Conservation (phyloP, 192 early-diverging fungal genomes). For the Entophlyctis luteolus region DNA sequence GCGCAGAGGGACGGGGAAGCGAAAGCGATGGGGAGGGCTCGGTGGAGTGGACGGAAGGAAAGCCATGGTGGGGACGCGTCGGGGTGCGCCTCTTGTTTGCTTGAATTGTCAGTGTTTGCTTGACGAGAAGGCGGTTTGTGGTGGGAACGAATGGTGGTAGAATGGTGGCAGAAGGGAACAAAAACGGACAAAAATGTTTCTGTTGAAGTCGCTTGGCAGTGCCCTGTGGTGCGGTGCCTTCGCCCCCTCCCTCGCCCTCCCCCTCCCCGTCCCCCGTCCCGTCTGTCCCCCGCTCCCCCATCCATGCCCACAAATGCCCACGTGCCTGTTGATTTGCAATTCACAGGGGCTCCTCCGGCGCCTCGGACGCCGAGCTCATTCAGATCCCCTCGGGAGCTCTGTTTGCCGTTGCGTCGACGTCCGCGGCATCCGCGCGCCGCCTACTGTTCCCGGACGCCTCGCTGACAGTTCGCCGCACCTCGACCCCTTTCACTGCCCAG, state of each 20-base stretch:
- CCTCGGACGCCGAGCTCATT: conserved; percentile 40
- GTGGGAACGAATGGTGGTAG: too few species aligned
- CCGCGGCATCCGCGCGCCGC: background rate
- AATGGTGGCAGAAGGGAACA: too few species aligned
- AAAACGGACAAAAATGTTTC: background rate
- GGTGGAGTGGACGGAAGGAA: too few species aligned
- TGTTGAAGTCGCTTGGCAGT: conserved; percentile 5
- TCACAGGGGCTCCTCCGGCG: background rate
- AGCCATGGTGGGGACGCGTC: too few species aligned
- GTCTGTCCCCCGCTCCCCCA: background rate
- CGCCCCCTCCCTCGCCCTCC: conserved; percentile 43
- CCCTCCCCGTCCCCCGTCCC: background rate
- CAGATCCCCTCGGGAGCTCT: conserved; percentile 20
- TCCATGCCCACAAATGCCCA: background rate
- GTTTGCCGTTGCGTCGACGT: background rate
- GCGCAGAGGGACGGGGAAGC: too few species aligned
- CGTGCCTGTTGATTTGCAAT: background rate
- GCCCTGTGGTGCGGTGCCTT: background rate
- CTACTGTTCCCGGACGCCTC: conserved; percentile 62
- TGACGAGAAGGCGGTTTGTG: too few species aligned
- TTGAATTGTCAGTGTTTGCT: too few species aligned
- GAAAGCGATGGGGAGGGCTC: too few species aligned
- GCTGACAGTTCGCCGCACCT: conserved; percentile 66
- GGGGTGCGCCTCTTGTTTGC: too few species aligned
- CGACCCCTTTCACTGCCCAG: conserved; percentile 62